These are phyloP conservation scores for Dactylis glomerata DNA, from an alignment of 176 grass and related monocot genomes.

Conservation along the genomic window DNA sequence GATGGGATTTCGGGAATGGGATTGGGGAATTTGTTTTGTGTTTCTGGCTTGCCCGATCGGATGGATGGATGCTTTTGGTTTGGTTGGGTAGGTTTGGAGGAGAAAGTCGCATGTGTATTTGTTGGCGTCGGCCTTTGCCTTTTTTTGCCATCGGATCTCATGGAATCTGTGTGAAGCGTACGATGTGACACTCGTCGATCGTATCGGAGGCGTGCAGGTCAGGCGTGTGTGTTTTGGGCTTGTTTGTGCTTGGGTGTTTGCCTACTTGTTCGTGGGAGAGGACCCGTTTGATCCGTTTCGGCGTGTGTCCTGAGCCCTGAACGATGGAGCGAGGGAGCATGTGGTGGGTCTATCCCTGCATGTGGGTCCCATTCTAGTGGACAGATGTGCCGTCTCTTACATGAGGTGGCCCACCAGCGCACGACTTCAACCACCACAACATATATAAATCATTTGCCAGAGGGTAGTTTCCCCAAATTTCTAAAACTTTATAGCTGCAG, in stretches of 20 bases:
- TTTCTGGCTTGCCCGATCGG: conserved; percentile 26
- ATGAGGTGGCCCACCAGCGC: neutral
- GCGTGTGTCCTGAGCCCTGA: neutral
- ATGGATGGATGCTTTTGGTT: conserved; percentile 5
- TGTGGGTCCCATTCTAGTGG: neutral
- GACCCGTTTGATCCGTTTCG: conserved; percentile 37
- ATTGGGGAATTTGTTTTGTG: conserved; percentile 23
- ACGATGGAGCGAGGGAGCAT: conserved; percentile 19
- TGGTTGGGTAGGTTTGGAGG: neutral
- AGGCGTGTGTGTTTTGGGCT: neutral
- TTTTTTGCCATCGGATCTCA: neutral
- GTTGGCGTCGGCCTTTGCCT: no score
- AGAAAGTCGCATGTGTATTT: neutral
- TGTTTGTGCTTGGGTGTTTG: neutral
- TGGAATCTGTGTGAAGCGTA: neutral
- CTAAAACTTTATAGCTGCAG: no score
- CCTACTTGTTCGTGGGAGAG: conserved; percentile 15
- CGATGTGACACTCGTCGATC: neutral
- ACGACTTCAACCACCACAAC: no score
- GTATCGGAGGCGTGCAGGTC: neutral
- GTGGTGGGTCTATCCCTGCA: no score
- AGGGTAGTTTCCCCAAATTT: no score
- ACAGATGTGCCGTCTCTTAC: no score
- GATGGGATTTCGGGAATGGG: conserved; percentile 37
- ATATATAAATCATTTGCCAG: no score